A percentile compares a stretch with the other conserved stretches of the same genome.
Conservation (phyloP, 495 filamentous ascomycete genomes). For the Gamarada debralockiae region DNA sequence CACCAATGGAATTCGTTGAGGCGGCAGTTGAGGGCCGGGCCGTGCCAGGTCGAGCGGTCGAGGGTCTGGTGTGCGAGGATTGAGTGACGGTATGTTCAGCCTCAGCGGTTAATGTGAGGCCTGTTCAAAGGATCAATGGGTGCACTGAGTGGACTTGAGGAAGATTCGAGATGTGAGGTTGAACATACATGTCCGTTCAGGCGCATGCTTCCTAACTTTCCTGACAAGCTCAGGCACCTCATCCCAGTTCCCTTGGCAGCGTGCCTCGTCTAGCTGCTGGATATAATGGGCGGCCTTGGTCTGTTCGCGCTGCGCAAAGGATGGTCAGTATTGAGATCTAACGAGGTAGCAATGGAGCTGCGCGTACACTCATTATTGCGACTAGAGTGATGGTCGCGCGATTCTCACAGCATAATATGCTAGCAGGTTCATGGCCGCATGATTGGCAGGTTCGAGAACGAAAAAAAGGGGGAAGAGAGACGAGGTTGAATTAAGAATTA, state of each 20-base stretch:
- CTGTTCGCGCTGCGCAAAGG: conserved; percentile 28
- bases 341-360: not conserved
- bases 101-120: conserved; percentile 70
- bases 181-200: conserved; percentile 73
- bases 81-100: conserved; percentile 61
- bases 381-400: not conserved
- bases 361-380: conserved; percentile 23
- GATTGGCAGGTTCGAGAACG: not conserved
- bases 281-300: conserved; percentile 79
- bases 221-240: conserved; percentile 84
- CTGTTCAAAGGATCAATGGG: conserved; percentile 35
- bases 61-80: conserved; percentile 39
- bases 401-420: conserved; percentile 4
- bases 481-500: not conserved
- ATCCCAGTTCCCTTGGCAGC: conserved; percentile 85
- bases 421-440: conserved; percentile 2
- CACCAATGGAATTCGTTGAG: conserved; percentile 11
- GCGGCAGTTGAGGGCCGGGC: conserved; percentile 19
- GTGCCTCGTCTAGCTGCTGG: conserved; percentile 74
- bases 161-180: not conserved
- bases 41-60: conserved; percentile 38
- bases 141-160: not conserved
- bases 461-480: too few relatives aligned
- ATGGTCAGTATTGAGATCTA: not conserved
- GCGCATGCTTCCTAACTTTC: conserved; percentile 91